phyloP scores from a whole-genome alignment of 2,329 filamentous ascomycete genomes.

The Colletotrichum gigasporum region DNA sequence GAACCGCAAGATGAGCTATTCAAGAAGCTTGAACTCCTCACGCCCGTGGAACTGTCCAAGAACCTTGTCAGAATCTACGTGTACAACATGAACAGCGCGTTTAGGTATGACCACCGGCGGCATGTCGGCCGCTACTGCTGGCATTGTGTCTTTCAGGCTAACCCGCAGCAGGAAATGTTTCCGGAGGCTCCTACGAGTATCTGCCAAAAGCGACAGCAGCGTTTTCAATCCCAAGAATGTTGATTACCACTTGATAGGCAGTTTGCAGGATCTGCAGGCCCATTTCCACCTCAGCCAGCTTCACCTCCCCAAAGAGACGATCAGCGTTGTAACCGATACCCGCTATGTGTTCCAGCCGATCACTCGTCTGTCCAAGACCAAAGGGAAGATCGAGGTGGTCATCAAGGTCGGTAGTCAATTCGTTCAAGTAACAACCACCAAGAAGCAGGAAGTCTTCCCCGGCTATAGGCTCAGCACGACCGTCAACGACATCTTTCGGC shows the following conservation, averaged over 20 bases:
- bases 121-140: background rate
- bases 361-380: conserved; percentile 72
- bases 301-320: conserved; percentile 75
- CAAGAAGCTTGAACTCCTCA: conserved; percentile 69
- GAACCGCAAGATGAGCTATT: conserved; percentile 74
- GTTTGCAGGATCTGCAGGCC: conserved; percentile 69
- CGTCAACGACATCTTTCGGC: conserved; percentile 75
- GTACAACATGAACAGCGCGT: conserved; percentile 79
- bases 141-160: background rate
- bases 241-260: conserved; percentile 73
- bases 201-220: conserved; percentile 67
- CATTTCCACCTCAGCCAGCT: conserved; percentile 75
- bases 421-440: conserved; percentile 74
- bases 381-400: conserved; percentile 74
- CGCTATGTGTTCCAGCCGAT: conserved; percentile 73
- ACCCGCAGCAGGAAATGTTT: conserved; percentile 64
- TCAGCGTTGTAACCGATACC: conserved; percentile 73
- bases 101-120: conserved; percentile 56
- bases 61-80: conserved; percentile 71
- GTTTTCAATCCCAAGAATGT: conserved; percentile 74
- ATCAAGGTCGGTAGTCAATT: conserved; percentile 77
- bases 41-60: conserved; percentile 67
- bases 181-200: conserved; percentile 68
- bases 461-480: conserved; percentile 69
- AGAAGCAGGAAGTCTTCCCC: conserved; percentile 74